A percentile compares a stretch with the other conserved stretches of the same genome.
These are phyloP conservation scores for Nelumbo lutea DNA, from an alignment of 164 flowering plant species.

Conservation along the genomic window DNA sequence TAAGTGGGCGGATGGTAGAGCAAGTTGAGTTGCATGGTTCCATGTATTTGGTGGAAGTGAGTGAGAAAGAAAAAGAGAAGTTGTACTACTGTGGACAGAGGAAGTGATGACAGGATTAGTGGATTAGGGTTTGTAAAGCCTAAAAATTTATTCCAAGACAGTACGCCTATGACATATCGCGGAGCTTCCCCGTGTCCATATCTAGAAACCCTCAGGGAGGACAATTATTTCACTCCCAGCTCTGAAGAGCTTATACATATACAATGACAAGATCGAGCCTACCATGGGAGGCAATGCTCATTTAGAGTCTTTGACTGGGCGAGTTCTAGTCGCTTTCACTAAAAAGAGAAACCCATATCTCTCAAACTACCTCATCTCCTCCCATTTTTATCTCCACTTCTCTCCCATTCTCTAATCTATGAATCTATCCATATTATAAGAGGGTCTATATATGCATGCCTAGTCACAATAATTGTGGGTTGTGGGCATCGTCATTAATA, in stretches of 20 bases:
- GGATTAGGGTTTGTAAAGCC: neutral
- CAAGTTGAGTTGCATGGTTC: conserved; percentile 18
- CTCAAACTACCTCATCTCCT: neutral
- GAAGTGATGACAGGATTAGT: neutral
- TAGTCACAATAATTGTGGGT: neutral
- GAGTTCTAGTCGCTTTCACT: conserved; percentile 24
- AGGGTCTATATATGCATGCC: no score
- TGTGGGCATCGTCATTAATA: neutral
- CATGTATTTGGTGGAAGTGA: neutral
- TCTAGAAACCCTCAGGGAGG: conserved; percentile 3
- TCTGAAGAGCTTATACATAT: neutral
- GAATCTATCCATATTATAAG: no score
- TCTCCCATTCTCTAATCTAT: no score
- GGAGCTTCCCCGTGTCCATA: conserved; percentile 8
- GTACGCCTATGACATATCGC: neutral
- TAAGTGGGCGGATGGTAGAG: neutral
- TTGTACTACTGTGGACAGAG: neutral
- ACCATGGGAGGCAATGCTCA: conserved; percentile 7
- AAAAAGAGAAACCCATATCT: conserved; percentile 22
- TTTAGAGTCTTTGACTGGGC: conserved; percentile 22
- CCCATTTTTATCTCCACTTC: neutral
- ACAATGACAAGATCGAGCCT: conserved; percentile 3
- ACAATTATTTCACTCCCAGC: conserved; percentile 15
- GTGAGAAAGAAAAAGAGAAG: neutral
- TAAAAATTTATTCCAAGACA: neutral